A percentile compares a stretch with the other conserved stretches of the same genome.
Conservation (phyloP, 306 rosid species). For the Inga oerstediana region DNA sequence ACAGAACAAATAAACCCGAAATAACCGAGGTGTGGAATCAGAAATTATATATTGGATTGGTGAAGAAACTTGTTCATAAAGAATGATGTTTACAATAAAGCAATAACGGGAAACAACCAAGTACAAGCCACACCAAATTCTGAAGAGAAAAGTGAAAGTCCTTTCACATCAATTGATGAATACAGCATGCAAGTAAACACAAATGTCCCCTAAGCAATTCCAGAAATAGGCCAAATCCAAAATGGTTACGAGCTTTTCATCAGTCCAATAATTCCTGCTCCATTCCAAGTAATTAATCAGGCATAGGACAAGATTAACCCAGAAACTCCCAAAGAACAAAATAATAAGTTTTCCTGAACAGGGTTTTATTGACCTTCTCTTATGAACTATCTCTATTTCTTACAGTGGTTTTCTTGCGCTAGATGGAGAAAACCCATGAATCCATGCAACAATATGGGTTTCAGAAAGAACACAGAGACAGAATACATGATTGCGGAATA, state of each 20-base stretch:
- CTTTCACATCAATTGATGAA: background rate
- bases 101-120: background rate
- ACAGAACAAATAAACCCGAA: too few species aligned
- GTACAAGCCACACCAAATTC: too few species aligned
- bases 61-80: background rate
- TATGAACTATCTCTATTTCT: too few species aligned
- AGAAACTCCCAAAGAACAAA: background rate
- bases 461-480: background rate
- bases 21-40: too few species aligned
- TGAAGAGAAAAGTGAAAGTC: too few species aligned
- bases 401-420: background rate
- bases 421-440: background rate
- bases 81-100: background rate
- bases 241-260: background rate
- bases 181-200: too few species aligned
- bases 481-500: background rate
- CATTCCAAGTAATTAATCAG: too few species aligned
- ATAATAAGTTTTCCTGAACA: background rate
- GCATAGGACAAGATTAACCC: background rate
- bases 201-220: background rate
- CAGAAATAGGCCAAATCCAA: background rate
- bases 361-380: background rate
- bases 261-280: background rate
- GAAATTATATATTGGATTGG: background rate
- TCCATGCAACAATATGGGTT: background rate